Evolutionary conservation across 225 moss, liverwort and hornwort species (phyloP).

Genomic region (Polytrichum commune): DNA sequence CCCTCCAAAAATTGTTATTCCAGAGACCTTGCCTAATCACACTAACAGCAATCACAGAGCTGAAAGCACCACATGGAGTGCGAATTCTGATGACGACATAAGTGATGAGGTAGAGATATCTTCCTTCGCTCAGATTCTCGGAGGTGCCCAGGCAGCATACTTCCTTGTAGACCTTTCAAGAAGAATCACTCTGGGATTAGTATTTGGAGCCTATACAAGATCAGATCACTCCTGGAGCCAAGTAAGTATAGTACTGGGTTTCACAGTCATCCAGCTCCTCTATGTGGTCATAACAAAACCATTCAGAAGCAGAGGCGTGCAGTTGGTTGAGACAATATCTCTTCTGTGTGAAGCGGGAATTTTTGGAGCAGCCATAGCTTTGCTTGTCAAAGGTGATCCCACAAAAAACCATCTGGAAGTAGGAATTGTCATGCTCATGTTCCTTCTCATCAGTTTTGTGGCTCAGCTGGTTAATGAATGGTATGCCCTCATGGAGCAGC

Average conservation of each 20-base stretch:
- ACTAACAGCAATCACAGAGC: slow-evolving; percentile 54
- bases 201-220: slow-evolving; percentile 67
- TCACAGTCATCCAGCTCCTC: slow-evolving; percentile 55
- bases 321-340: slow-evolving; percentile 71
- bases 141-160: slow-evolving; percentile 69
- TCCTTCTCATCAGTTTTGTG: slow-evolving; percentile 68
- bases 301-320: slow-evolving; percentile 76
- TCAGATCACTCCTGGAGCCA: slow-evolving; percentile 77
- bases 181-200: slow-evolving; percentile 68
- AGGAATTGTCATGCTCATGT: slow-evolving; percentile 55
- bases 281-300: slow-evolving; percentile 68
- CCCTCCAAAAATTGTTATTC: slow-evolving; percentile 63
- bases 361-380: slow-evolving; percentile 53
- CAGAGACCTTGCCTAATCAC: slow-evolving; percentile 49
- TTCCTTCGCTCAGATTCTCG: slow-evolving; percentile 42
- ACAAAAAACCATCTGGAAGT: slow-evolving; percentile 48
- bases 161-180: slow-evolving; percentile 64
- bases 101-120: slow-evolving; percentile 56
- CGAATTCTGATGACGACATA: slow-evolving; percentile 60
- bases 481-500: slow-evolving; percentile 76
- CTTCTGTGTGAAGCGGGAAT: slow-evolving; percentile 68
- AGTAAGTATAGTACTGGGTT: slow-evolving; percentile 53
- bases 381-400: slow-evolving; percentile 55
- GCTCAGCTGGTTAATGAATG: slow-evolving; percentile 76
- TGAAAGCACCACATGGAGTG: slow-evolving; percentile 42